These are phyloP conservation scores for Hypoxylon sp. DNA, from an alignment of 2,329 filamentous ascomycete species.

Conservation along the genomic window DNA sequence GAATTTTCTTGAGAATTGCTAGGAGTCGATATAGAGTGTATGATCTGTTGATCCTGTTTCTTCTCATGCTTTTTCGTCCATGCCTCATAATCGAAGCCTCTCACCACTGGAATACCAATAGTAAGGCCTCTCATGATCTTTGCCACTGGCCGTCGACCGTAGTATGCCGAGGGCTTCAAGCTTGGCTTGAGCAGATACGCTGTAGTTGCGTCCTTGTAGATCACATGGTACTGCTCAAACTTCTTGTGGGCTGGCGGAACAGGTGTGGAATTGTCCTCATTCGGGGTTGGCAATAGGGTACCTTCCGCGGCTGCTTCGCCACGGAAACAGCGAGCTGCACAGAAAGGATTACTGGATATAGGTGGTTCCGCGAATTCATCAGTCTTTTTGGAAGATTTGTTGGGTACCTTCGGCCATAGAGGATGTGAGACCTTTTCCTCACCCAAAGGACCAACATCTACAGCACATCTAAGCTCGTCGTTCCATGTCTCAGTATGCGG, in stretches of 20 bases:
- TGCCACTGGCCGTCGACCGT: conserved; percentile 83
- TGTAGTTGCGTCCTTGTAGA: conserved; percentile 82
- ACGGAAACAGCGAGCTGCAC: conserved; percentile 71
- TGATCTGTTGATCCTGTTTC: conserved; percentile 54
- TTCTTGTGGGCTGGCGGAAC: conserved; percentile 65
- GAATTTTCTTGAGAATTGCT: conserved; percentile 48
- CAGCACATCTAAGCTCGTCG: conserved; percentile 89
- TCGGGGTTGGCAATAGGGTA: conserved; percentile 50
- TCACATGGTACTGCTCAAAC: conserved; percentile 83
- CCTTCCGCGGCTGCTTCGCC: conserved; percentile 73
- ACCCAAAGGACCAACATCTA: conserved; percentile 89
- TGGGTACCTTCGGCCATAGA: conserved; percentile 78
- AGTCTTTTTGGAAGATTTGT: conserved; percentile 55
- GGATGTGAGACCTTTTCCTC: conserved; percentile 91
- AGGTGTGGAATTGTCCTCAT: conserved; percentile 58
- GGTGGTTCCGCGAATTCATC: conserved; percentile 55
- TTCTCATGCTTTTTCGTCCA: conserved; percentile 81
- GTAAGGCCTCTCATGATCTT: conserved; percentile 87
- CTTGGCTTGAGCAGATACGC: conserved; percentile 91
- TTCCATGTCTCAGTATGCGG: conserved; percentile 94
- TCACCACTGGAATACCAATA: conserved; percentile 88
- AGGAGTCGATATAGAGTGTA: conserved; percentile 49
- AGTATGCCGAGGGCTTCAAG: conserved; percentile 86
- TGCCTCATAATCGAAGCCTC: conserved; percentile 83
- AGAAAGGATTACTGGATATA: conserved; percentile 70